Base-by-base conservation (phyloP, 371 early-diverging fungal genomes). In the Thermomucor indicae-seudaticae region DNA sequence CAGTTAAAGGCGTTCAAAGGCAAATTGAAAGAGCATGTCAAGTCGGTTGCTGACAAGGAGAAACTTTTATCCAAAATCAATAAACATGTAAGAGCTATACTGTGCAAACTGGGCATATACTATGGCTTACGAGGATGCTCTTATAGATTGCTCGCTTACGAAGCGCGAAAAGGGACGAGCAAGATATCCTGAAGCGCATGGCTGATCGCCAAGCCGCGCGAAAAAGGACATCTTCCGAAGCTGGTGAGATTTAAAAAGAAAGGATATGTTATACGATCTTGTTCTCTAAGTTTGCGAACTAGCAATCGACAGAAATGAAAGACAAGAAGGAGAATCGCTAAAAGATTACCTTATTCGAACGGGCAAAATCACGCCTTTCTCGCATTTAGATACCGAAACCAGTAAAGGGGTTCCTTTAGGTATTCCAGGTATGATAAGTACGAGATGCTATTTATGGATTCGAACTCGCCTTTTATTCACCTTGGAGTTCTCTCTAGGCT, bases 301-400 rank as follows among this genome's bases (percentile, higher is more conserved):
- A 51, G 55, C 55, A 1, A 14, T 49, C 1, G 52, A 60, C 19
- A 46, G 44, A n/a, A 54, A 56, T 29, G 45, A 49, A 16, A 60
- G 57, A 31, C 60, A 54, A 14, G 54, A 49, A 12, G 58, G 66
- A 39, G 88, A 87, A 51, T 67, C 80, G 0, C 79, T 80, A 24
- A 57, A 82, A 22, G 89, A 90, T 5, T 75, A 68, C 40, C 64
- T 89, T 30, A 85, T 89, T 51, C 69, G 88, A 17, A 84, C 81
- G 6, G 90, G 92, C 25, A 85, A 87, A 58, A 85, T 90, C 39
- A 91, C 85, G 0, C 92, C 92, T 0, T 92, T 92, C 63, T 66
- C 72, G 4, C 55, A 67, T 7, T 47, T 75, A 44, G 52, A 60
- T 4, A 67, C 71, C 8, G 42, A 65, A 14, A 62, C 64, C 47